Evolutionary conservation across 345 rosid species (phyloP).

Genomic region (Dipteronia sinensis): DNA sequence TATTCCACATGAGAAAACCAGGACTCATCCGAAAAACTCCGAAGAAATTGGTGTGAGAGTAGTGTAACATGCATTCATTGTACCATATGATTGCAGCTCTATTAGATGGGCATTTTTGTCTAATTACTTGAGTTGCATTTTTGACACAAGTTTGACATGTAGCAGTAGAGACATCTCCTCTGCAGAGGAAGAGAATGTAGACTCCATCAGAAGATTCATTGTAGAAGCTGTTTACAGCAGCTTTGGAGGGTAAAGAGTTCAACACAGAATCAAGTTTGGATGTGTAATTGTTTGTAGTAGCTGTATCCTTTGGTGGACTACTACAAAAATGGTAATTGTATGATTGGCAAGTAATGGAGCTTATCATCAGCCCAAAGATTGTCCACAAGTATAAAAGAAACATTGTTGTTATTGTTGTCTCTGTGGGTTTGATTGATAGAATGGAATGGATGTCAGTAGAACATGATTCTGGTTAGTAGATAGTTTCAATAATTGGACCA

Average conservation of each 20-base stretch:
- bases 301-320: not conserved
- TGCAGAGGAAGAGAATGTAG: conserved; percentile 27
- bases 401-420: no score
- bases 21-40: not conserved
- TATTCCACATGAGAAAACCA: not conserved
- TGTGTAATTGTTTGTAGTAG: conserved; percentile 9
- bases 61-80: conserved; percentile 33
- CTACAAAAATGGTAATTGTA: not conserved
- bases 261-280: conserved; percentile 8
- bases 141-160: not conserved
- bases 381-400: not conserved
- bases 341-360: conserved; percentile 10
- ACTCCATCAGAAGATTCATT: conserved; percentile 24
- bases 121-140: conserved; percentile 14
- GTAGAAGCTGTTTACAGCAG: conserved; percentile 33
- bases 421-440: no score
- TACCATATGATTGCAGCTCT: conserved; percentile 29
- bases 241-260: not conserved
- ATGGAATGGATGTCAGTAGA: no score
- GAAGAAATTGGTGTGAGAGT: conserved; percentile 28
- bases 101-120: not conserved
- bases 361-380: not conserved
- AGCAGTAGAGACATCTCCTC: conserved; percentile 28
- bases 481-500: no score
- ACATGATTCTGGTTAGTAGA: no score